A percentile compares a stretch with the other conserved stretches of the same genome.
Evolutionary conservation across 139 green algal species (phyloP).

Genomic region (Chlorella sp.): DNA sequence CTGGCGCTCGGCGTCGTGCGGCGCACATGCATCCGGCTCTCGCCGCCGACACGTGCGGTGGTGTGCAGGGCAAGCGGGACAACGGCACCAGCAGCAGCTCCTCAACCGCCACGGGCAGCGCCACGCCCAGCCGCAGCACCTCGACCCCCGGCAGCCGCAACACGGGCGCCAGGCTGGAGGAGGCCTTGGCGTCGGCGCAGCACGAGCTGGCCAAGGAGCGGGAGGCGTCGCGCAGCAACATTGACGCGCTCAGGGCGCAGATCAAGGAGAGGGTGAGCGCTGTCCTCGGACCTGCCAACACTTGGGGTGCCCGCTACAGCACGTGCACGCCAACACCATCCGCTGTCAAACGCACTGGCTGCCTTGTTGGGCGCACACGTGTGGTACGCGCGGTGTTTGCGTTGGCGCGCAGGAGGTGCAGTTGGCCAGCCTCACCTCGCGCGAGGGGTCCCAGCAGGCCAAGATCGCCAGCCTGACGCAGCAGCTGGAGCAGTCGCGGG

Average conservation of each 20-base stretch:
- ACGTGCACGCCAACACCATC: not conserved
- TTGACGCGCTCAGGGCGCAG: not conserved
- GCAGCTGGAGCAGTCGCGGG: not conserved
- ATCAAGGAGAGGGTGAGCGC: not conserved
- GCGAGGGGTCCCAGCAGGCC: not conserved
- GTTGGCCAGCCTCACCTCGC: not conserved
- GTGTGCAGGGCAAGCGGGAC: no score
- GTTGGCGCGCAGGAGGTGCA: not conserved
- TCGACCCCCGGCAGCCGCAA: no score
- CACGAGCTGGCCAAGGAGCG: not conserved
- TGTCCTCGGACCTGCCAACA: not conserved
- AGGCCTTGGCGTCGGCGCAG: no score
- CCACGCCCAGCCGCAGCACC: no score
- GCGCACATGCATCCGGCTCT: no score
- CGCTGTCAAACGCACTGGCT: not conserved
- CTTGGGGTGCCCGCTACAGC: no score
- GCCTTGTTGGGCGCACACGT: no score
- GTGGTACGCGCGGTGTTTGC: no score
- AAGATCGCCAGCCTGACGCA: not conserved
- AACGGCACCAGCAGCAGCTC: no score
- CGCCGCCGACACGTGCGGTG: no score
- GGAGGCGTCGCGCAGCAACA: not conserved
- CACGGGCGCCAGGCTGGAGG: no score
- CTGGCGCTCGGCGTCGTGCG: no score
- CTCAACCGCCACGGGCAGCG: not conserved